Conservation (phyloP, 2,329 filamentous ascomycete species). For the Madurella mycetomatis region DNA sequence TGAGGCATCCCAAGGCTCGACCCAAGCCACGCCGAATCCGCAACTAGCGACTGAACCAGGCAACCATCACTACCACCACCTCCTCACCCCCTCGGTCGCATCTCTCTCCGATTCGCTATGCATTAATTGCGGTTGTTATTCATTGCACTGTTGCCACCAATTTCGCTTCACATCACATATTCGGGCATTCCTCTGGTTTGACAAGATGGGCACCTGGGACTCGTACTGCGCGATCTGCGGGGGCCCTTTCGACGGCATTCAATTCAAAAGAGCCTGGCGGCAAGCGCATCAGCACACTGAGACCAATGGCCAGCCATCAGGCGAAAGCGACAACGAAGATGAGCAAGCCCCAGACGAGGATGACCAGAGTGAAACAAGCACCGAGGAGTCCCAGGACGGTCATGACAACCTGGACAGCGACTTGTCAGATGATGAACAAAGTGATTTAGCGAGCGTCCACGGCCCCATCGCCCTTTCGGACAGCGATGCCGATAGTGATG, state of each 20-base stretch:
- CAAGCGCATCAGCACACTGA: too few relatives aligned
- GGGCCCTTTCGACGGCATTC: neutral
- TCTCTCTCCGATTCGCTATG: neutral
- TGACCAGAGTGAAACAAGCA: neutral
- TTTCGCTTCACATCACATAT: too few relatives aligned
- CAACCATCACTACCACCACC: neutral
- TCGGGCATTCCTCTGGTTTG: too few relatives aligned
- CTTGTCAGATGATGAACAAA: neutral
- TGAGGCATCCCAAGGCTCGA: neutral
- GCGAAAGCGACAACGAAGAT: neutral
- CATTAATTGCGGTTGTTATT: neutral
- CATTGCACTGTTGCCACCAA: neutral
- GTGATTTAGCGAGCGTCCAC: neutral
- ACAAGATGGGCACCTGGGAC: neutral
- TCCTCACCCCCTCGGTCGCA: neutral
- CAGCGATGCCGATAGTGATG: neutral
- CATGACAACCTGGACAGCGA: neutral
- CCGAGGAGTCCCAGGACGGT: neutral
- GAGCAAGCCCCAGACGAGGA: neutral
- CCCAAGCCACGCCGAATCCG: neutral
- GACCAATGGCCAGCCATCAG: too few relatives aligned
- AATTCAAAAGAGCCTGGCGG: neutral
- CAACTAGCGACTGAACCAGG: neutral
- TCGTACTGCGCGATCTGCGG: slow-evolving; percentile 4
- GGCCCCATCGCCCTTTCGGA: neutral